Evolutionary conservation across 2,329 filamentous ascomycete species (phyloP).

Genomic region (Pseudonectria foliicola): DNA sequence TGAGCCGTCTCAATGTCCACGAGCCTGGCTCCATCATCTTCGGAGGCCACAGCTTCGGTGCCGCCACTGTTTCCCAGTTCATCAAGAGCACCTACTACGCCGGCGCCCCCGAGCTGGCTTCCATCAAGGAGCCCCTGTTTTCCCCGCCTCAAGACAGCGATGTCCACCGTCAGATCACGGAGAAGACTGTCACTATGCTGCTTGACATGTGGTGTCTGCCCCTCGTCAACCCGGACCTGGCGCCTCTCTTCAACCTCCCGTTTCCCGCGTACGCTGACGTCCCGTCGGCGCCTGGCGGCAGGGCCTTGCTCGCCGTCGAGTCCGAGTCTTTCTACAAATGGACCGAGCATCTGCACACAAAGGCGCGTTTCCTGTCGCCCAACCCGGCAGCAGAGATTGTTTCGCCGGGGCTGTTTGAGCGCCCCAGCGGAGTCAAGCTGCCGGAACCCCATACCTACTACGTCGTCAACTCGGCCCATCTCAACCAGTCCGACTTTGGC

Average conservation of each 20-base stretch:
- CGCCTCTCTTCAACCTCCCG: constrained; percentile 62
- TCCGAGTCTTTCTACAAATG: constrained; percentile 76
- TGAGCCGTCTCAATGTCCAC: constrained; percentile 57
- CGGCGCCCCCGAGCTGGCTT: constrained; percentile 35
- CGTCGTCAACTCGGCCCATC: constrained; percentile 64
- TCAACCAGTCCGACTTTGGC: constrained; percentile 79
- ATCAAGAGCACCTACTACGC: constrained; percentile 73
- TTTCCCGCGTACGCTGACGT: constrained; percentile 58
- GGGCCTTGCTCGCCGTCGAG: constrained; percentile 61
- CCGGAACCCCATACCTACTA: constrained; percentile 65
- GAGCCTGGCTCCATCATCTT: constrained; percentile 67
- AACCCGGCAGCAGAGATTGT: constrained; percentile 40
- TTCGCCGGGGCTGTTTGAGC: constrained; percentile 33
- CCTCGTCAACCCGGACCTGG: constrained; percentile 54
- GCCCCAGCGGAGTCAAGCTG: constrained; percentile 35
- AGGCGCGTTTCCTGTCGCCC: constrained; percentile 57
- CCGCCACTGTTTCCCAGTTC: constrained; percentile 66
- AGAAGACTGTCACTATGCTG: constrained; percentile 57
- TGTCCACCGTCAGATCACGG: constrained; percentile 60
- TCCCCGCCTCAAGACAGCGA: constrained; percentile 46
- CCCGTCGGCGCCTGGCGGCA: constrained; percentile 44
- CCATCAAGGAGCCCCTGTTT: constrained; percentile 53
- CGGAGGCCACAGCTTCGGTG: constrained; percentile 76
- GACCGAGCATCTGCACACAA: constrained; percentile 63
- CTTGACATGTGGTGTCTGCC: constrained; percentile 80